phyloP scores from a whole-genome alignment of 805 yeast species.

The Wickerhamiella azymoides region DNA sequence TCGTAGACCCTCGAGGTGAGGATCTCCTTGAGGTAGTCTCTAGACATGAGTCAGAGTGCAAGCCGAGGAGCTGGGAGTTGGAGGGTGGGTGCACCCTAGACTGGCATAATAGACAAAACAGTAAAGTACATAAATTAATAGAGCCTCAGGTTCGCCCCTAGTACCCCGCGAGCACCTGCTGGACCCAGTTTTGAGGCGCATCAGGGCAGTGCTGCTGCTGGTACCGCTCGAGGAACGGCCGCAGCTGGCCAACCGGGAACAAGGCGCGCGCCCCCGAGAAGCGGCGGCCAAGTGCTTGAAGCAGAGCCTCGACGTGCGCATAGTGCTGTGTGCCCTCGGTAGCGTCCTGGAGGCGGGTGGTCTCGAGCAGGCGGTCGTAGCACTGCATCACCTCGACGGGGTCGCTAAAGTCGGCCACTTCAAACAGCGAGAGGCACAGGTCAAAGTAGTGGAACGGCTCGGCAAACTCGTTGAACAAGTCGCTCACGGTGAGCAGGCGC shows the following conservation, averaged over 20 bases:
- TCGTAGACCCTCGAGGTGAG: conserved; percentile 90
- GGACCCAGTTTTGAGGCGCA: conserved; percentile 31
- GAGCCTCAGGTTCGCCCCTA: too few relatives aligned
- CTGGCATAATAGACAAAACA: too few relatives aligned
- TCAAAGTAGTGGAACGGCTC: conserved; percentile 82
- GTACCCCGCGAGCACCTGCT: conserved; percentile 26
- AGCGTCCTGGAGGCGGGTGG: conserved; percentile 25
- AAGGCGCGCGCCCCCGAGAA: conserved; percentile 58
- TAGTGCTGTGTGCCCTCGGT: conserved; percentile 24
- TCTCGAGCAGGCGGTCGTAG: conserved; percentile 63
- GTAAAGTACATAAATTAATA: conserved; percentile 7
- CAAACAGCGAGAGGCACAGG: conserved; percentile 61
- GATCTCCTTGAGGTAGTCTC: conserved; percentile 77
- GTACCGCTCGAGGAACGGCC: conserved; percentile 50
- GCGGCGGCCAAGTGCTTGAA: conserved; percentile 42
- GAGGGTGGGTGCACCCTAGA: too few relatives aligned
- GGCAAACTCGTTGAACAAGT: conserved; percentile 71
- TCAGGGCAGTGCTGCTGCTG: conserved; percentile 31
- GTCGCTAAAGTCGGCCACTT: conserved; percentile 73
- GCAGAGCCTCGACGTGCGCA: conserved; percentile 28
- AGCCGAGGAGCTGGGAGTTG: too few relatives aligned
- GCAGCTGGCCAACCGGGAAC: conserved; percentile 61
- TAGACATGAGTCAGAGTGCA: neutral
- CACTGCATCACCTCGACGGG: conserved; percentile 67
- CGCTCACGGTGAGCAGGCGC: conserved; percentile 56